A percentile compares a stretch with the other conserved stretches of the same genome.
Evolutionary conservation across 305 asterid species (phyloP).

Genomic region (Fraxinus baroniana): DNA sequence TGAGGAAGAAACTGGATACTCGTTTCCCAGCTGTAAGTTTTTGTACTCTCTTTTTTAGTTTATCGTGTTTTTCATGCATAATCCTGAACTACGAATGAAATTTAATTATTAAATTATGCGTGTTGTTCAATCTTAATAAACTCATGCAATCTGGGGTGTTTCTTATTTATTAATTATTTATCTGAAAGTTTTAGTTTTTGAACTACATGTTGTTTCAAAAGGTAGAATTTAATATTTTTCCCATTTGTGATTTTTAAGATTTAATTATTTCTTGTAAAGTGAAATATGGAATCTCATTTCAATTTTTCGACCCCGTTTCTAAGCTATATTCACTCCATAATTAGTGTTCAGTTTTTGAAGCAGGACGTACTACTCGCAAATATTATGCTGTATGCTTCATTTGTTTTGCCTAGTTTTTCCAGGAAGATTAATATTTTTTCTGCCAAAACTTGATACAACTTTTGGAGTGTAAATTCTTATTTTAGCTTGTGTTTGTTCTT

Average conservation of each 20-base stretch:
- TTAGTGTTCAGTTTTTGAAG: not conserved
- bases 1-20: slow-evolving; percentile 88
- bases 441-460: not conserved
- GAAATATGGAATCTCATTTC: not conserved
- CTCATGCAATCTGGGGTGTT: slow-evolving; percentile 18
- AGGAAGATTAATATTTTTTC: not conserved
- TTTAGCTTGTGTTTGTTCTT: not conserved
- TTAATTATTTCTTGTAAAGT: not conserved
- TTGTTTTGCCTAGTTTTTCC: slow-evolving; percentile 1
- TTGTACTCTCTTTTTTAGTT: not conserved
- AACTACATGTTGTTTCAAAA: not conserved
- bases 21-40: slow-evolving; percentile 82
- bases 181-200: not conserved
- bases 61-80: not conserved
- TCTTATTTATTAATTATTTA: not conserved
- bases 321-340: slow-evolving; percentile 1
- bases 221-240: not conserved
- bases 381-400: slow-evolving; percentile 1
- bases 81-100: not conserved
- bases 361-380: not conserved
- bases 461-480: not conserved
- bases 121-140: not conserved
- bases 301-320: slow-evolving; percentile 7
- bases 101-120: not conserved
- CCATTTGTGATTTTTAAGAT: not conserved